Evolutionary conservation across 2,329 filamentous ascomycete genomes (phyloP).

Genomic region (Plectosphaerella sp.): DNA sequence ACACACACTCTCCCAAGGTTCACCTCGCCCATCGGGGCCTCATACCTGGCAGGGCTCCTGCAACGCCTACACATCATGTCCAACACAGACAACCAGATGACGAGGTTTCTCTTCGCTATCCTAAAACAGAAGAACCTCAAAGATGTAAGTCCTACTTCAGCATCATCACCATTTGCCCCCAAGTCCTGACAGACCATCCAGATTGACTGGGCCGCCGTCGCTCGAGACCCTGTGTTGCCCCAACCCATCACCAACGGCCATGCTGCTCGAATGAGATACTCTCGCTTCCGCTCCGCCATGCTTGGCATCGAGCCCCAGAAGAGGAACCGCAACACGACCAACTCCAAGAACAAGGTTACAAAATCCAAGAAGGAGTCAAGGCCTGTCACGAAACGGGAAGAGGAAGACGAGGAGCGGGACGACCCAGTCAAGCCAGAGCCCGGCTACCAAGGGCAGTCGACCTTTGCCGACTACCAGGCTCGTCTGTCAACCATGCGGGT

Average conservation of each 20-base stretch:
- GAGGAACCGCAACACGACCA: conserved; percentile 33
- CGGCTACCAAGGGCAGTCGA: conserved; percentile 14
- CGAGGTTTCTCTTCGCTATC: conserved; percentile 55
- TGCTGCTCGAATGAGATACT: conserved; percentile 57
- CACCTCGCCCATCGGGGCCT: background rate
- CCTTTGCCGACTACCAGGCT: conserved; percentile 2
- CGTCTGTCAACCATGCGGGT: conserved; percentile 19
- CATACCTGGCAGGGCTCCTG: background rate
- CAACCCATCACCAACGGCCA: conserved; percentile 56
- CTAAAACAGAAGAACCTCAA: conserved; percentile 56
- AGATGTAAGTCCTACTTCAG: conserved; percentile 42
- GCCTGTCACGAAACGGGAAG: conserved; percentile 16
- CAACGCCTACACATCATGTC: conserved; percentile 34
- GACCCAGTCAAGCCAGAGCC: conserved; percentile 36
- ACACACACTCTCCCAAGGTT: background rate
- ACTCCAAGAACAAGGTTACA: conserved; percentile 34
- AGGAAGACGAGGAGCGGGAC: conserved; percentile 26
- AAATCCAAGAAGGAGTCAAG: conserved; percentile 39
- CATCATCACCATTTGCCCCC: background rate
- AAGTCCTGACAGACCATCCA: conserved; percentile 22
- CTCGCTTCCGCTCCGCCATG: conserved; percentile 45
- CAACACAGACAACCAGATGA: conserved; percentile 53
- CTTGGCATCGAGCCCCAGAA: conserved; percentile 43
- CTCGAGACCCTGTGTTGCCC: conserved; percentile 46
- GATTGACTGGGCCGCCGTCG: conserved; percentile 58